These are phyloP conservation scores for Turritis glabra DNA, from an alignment of 345 rosid species.

Conservation along the genomic window DNA sequence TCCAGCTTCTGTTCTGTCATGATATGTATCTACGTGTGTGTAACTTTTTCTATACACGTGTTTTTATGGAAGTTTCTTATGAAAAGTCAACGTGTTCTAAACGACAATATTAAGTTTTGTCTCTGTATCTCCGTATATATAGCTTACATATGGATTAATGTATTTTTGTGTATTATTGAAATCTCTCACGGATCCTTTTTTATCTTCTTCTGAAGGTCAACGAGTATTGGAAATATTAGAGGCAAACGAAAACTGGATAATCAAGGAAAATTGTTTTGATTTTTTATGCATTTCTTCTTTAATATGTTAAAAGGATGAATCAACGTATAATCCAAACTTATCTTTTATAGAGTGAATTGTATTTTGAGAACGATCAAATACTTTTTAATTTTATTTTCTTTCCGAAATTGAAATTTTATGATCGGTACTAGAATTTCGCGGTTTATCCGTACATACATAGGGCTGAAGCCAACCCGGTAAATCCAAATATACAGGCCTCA, in stretches of 20 bases:
- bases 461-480: no score
- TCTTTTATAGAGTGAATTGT: background rate
- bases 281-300: conserved; percentile 1
- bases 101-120: conserved; percentile 31
- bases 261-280: background rate
- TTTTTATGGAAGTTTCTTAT: conserved; percentile 36
- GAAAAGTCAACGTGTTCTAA: conserved; percentile 34
- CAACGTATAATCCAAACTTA: background rate
- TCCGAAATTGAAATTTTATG: background rate
- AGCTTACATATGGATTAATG: background rate
- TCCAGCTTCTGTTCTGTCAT: conserved; percentile 28
- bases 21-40: conserved; percentile 23
- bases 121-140: background rate
- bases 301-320: background rate
- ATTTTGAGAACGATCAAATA: background rate
- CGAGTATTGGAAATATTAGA: conserved; percentile 20
- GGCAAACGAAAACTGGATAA: conserved; percentile 7
- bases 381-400: no score
- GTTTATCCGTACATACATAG: no score
- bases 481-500: no score
- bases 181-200: conserved; percentile 18
- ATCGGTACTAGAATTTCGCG: background rate
- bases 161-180: conserved; percentile 30
- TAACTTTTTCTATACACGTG: conserved; percentile 31
- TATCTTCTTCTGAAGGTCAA: conserved; percentile 22